phyloP scores from a whole-genome alignment of 805 yeast genomes.

The baker's yeast (Saccharomyces cerevisiae) region DNA sequence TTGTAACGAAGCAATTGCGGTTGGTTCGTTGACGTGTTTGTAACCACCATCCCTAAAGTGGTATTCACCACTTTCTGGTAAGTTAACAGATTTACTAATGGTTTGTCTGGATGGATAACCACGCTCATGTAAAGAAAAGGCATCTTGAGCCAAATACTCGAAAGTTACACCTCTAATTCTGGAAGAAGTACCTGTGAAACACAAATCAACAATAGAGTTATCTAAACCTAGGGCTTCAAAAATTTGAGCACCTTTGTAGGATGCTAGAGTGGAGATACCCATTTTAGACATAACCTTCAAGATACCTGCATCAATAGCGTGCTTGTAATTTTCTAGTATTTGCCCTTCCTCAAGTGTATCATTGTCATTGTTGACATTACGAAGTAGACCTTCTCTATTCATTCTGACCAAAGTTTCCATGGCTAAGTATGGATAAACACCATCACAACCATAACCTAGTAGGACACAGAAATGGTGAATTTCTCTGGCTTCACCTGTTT shows the following conservation, averaged over 20 bases:
- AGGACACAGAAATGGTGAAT: conserved; percentile 93
- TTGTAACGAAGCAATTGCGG: conserved; percentile 89
- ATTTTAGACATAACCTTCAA: conserved; percentile 96
- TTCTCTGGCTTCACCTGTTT: conserved; percentile 95
- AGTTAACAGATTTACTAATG: conserved; percentile 52
- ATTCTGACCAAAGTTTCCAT: conserved; percentile 80
- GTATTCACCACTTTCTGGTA: conserved; percentile 94
- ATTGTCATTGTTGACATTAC: conserved; percentile 36
- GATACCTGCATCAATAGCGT: conserved; percentile 83
- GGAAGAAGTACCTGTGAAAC: conserved; percentile 96
- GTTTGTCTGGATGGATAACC: conserved; percentile 79
- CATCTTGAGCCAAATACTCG: conserved; percentile 94
- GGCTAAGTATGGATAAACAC: conserved; percentile 86
- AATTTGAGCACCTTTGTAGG: conserved; percentile 98
- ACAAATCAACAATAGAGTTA: conserved; percentile 87
- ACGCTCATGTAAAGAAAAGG: conserved; percentile 84
- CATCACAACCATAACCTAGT: conserved; percentile 97
- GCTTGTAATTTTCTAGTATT: conserved; percentile 69
- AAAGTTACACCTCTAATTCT: conserved; percentile 93
- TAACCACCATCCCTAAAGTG: conserved; percentile 99
- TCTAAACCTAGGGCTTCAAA: conserved; percentile 96
- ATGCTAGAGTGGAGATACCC: conserved; percentile 97
- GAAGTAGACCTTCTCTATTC: conserved; percentile 70
- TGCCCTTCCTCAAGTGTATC: conserved; percentile 42
- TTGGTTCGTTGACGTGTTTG: conserved; percentile 88